Conservation (phyloP, 208 protist genomes). For the Leishmania lainsoni region DNA sequence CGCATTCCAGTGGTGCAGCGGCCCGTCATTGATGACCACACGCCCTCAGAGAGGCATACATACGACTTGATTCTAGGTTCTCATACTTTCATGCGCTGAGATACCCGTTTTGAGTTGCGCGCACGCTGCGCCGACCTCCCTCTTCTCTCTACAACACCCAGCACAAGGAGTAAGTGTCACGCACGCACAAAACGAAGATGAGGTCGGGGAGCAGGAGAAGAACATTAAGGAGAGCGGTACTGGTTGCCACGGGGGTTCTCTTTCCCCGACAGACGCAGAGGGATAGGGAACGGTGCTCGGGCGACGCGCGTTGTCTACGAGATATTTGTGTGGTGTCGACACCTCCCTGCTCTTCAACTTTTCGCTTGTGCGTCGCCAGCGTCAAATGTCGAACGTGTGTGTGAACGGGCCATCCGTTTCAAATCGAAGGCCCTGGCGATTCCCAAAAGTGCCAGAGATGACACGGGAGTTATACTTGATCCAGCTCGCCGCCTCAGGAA, state of each 20-base stretch:
- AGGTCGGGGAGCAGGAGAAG: neutral
- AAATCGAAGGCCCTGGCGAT: slow-evolving; percentile 74
- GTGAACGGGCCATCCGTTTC: slow-evolving; percentile 85
- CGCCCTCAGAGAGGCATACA: neutral
- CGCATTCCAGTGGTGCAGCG: neutral
- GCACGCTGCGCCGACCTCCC: neutral
- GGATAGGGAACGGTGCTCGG: neutral
- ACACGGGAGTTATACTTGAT: slow-evolving; percentile 55
- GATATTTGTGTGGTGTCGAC: neutral
- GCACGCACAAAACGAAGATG: neutral
- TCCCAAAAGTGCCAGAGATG: slow-evolving; percentile 82
- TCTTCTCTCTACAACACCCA: neutral
- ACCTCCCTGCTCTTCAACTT: slow-evolving; percentile 1
- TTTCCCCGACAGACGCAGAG: neutral
- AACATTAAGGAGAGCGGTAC: neutral
- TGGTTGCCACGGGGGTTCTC: neutral
- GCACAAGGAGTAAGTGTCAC: neutral
- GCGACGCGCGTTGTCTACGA: neutral
- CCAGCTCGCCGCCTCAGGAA: slow-evolving; percentile 30
- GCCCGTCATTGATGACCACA: neutral
- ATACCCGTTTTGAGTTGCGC: neutral
- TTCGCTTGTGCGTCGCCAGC: neutral
- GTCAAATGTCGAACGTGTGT: slow-evolving; percentile 80
- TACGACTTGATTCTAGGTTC: neutral
- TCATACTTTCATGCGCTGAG: neutral